Evolutionary conservation across 2,329 filamentous ascomycete genomes (phyloP).

Genomic region (Pseudogymnoascus sp.): DNA sequence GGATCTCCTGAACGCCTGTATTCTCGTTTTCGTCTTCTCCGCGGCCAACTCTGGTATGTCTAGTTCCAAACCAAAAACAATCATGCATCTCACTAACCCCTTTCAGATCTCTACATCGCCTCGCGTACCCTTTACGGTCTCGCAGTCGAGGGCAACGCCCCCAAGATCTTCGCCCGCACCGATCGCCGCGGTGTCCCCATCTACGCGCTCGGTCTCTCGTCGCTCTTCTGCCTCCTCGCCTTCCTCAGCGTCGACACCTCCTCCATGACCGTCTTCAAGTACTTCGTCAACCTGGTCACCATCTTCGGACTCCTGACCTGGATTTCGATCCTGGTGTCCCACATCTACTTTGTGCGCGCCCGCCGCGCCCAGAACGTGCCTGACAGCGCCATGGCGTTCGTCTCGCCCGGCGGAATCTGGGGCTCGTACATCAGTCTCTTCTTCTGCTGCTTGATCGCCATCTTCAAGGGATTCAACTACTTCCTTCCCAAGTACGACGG

Average conservation of each 20-base stretch:
- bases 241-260: conserved; percentile 55
- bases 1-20: conserved; percentile 59
- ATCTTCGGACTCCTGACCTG: conserved; percentile 27
- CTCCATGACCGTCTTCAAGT: conserved; percentile 57
- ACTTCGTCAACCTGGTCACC: conserved; percentile 60
- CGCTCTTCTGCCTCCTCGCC: conserved; percentile 54
- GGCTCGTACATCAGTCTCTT: conserved; percentile 61
- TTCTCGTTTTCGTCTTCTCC: conserved; percentile 58
- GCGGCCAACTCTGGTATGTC: conserved; percentile 43
- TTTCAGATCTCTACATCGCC: conserved; percentile 49
- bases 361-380: conserved; percentile 52
- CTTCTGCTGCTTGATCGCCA: conserved; percentile 63
- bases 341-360: conserved; percentile 58
- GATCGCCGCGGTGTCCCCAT: conserved; percentile 49
- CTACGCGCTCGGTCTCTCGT: conserved; percentile 35
- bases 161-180: conserved; percentile 44
- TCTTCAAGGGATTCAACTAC: conserved; percentile 76
- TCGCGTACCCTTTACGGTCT: conserved; percentile 64
- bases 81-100: background rate
- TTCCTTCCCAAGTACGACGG: conserved; percentile 45
- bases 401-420: conserved; percentile 60
- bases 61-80: background rate
- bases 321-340: conserved; percentile 46
- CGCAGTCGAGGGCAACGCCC: conserved; percentile 58
- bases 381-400: conserved; percentile 50